Percentiles rank a stretch among this genome's conserved stretches.
These are phyloP conservation scores for Microcos paniculata DNA, from an alignment of 345 rosid genomes.

Conservation along the genomic window DNA sequence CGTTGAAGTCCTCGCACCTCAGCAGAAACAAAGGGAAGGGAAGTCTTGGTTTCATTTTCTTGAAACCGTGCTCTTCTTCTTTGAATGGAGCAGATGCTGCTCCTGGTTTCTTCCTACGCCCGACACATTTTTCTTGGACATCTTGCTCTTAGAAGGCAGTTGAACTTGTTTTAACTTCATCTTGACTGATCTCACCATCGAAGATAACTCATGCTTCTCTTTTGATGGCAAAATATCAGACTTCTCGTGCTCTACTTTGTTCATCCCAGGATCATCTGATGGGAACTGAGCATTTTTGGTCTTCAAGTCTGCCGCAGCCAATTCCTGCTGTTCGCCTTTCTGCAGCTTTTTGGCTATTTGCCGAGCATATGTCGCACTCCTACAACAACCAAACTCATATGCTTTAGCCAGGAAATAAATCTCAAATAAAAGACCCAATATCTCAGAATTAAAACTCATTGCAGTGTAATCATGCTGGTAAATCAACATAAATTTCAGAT, in stretches of 20 bases:
- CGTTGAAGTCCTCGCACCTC: not conserved
- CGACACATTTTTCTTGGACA: constrained; percentile 20
- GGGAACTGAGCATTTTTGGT: constrained; percentile 16
- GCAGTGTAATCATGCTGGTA: not conserved
- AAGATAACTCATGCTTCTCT: constrained; percentile 55
- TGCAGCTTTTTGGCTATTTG: constrained; percentile 52
- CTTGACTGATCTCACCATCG: constrained; percentile 70
- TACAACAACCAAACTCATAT: constrained; percentile 33
- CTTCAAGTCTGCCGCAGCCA: constrained; percentile 26
- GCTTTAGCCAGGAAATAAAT: constrained; percentile 5
- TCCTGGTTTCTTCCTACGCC: constrained; percentile 1
- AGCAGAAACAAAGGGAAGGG: not conserved
- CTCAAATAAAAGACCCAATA: not conserved
- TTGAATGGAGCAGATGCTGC: constrained; percentile 20
- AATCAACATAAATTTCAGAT: not conserved
- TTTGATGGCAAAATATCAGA: constrained; percentile 29
- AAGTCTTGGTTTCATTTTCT: constrained; percentile 15
- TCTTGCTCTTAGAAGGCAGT: constrained; percentile 28
- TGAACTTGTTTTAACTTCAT: constrained; percentile 61
- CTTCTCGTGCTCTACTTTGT: constrained; percentile 9
- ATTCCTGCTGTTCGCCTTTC: constrained; percentile 37
- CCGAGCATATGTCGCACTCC: constrained; percentile 86
- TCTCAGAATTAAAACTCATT: not conserved
- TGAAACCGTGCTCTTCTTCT: constrained; percentile 27
- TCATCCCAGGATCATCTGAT: constrained; percentile 16